Evolutionary conservation across 345 rosid genomes (phyloP).

Genomic region (Euphorbia lathyris): DNA sequence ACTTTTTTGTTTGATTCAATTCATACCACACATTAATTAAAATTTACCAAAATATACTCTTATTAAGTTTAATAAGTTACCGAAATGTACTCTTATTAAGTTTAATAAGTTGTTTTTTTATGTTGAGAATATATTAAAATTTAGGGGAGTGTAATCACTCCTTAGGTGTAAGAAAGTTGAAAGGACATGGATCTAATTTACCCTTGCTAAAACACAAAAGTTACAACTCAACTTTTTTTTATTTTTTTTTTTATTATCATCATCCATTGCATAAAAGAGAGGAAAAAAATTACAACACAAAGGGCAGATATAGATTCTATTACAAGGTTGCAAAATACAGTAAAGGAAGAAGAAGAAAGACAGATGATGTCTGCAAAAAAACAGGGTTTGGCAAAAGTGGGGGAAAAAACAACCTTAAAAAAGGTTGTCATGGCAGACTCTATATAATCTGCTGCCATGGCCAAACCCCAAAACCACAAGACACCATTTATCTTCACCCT

Average conservation of each 20-base stretch:
- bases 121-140: no score
- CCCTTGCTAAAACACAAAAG: background rate
- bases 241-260: background rate
- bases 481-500: conserved; percentile 13
- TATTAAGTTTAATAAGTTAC: no score
- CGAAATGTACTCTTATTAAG: no score
- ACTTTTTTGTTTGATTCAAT: no score
- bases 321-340: conserved; percentile 31
- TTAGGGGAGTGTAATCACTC: no score
- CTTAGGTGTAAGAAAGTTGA: no score
- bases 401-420: conserved; percentile 29
- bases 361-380: conserved; percentile 32
- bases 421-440: conserved; percentile 40
- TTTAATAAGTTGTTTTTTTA: no score
- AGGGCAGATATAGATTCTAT: conserved; percentile 27
- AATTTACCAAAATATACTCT: no score
- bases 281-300: conserved; percentile 18
- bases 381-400: conserved; percentile 20
- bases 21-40: no score
- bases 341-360: conserved; percentile 8
- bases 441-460: conserved; percentile 40
- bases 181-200: no score
- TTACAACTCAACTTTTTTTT: background rate
- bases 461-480: conserved; percentile 40
- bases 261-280: background rate